Conservation (phyloP, 2,329 filamentous ascomycete genomes). For the Fonsecaea erecta region DNA sequence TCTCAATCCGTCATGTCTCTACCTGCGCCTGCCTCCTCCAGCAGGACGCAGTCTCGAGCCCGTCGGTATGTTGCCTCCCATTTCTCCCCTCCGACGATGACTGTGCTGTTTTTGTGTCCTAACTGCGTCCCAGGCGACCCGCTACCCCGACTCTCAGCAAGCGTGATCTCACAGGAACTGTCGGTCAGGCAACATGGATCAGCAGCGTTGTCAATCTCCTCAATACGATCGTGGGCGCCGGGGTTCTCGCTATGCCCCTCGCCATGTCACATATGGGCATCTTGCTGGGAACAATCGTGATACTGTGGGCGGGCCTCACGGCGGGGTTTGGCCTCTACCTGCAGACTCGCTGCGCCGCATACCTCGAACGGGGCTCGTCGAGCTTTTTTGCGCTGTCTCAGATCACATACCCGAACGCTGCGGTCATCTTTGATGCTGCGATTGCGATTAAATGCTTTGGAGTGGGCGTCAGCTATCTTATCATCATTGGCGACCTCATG, state of each 20-base stretch:
- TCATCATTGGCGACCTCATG: constrained; percentile 98
- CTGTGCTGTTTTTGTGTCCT: not conserved
- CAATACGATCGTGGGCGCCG: constrained; percentile 95
- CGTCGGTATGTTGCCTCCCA: constrained; percentile 60
- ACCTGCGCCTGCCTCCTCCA: constrained; percentile 22
- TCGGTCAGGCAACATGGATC: constrained; percentile 80
- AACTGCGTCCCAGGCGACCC: constrained; percentile 52
- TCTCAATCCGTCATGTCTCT: constrained; percentile 9
- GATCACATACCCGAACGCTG: constrained; percentile 93
- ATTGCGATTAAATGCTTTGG: constrained; percentile 99
- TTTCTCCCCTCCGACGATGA: not conserved
- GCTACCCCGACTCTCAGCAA: constrained; percentile 52
- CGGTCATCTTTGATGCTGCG: constrained; percentile 91
- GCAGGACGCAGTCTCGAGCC: constrained; percentile 32
- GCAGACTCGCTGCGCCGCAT: constrained; percentile 88
- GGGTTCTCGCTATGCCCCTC: constrained; percentile 92
- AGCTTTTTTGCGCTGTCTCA: constrained; percentile 98
- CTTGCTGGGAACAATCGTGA: constrained; percentile 77
- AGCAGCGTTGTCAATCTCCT: constrained; percentile 94
- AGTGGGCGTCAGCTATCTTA: constrained; percentile 94
- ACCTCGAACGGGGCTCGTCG: constrained; percentile 83
- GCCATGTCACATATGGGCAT: constrained; percentile 97
- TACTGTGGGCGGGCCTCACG: constrained; percentile 87
- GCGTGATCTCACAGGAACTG: constrained; percentile 67
- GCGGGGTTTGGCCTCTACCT: constrained; percentile 93